Base-by-base conservation (phyloP, 305 asterid genomes). In the Rubia peregrina region DNA sequence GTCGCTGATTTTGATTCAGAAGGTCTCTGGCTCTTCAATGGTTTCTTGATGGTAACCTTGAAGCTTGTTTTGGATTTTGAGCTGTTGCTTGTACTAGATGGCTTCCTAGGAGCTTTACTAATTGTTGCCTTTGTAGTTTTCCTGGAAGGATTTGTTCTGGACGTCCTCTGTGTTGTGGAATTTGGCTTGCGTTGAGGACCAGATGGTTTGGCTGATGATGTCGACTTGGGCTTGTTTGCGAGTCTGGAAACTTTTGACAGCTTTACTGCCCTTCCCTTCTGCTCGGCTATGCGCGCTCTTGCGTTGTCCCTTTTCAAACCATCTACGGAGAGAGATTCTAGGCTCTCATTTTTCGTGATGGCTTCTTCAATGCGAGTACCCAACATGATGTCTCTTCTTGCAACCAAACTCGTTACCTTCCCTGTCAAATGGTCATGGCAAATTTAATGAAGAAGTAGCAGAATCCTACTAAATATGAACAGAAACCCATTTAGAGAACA, bases 401-500 rank as follows among this genome's bases (percentile, higher is more conserved):
- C 86, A 61, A 95, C 77, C 85, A 95, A 85, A 84, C 99, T 90
- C 17, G 99, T 91, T 75, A 95, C 96, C 81, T 91, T 95, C 73
- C 99, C 99, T 95, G 77, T 74, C 21, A 70, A 63, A 76, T 22
- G 57, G 60, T 59, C 60, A 51, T 21, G n/a, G 42, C 16, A 38
- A 3, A 53, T 13, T 55, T 36, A 12, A 12, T 7, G 46, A 55
- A 33, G 44, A 26, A 0, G 26, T 46, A 13, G 46, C 57, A 48
- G 49, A 3, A 48, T 14, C 38, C 44, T 26, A 56, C 36, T 55
- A 42, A 30, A 33, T 38, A 64, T 51, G 19, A 22, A 36, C 24
- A 72, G n/a, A 61, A 71, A 71, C 9, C 41, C 66, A 19, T 24
- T 53, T 19, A 69, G 40, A 55, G 19, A 61, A 19, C 46, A 13